Conservation (phyloP, 805 yeast genomes). For the Wickerhamomyces queroliae region DNA sequence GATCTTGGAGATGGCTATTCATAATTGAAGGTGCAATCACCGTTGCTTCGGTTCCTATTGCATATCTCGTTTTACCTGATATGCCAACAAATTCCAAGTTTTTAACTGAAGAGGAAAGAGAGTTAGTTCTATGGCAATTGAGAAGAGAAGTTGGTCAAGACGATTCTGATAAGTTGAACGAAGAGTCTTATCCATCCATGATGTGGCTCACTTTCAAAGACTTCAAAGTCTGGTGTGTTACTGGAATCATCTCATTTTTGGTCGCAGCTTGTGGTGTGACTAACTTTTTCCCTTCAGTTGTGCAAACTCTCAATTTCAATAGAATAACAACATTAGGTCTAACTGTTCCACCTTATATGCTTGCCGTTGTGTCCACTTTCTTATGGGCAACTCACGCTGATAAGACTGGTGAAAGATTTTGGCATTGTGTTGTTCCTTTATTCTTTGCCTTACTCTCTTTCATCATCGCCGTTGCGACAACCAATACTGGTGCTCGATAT, state of each 20-base stretch:
- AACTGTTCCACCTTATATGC: conserved; percentile 53
- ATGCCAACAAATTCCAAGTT: conserved; percentile 45
- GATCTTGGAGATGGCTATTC: conserved; percentile 53
- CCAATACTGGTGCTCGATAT: conserved; percentile 51
- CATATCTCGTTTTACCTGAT: conserved; percentile 43
- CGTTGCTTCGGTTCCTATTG: conserved; percentile 39
- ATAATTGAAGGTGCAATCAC: conserved; percentile 52
- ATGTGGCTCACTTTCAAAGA: conserved; percentile 33
- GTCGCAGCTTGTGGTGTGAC: conserved; percentile 60
- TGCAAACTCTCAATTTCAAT: conserved; percentile 45
- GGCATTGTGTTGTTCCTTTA: conserved; percentile 41
- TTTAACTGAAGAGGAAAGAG: conserved; percentile 39
- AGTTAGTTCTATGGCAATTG: conserved; percentile 22
- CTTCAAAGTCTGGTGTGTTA: conserved; percentile 39
- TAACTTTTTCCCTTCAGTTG: conserved; percentile 57
- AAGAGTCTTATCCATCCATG: conserved; percentile 29
- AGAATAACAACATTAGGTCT: conserved; percentile 46
- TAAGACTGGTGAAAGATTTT: conserved; percentile 47
- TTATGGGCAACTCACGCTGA: conserved; percentile 53
- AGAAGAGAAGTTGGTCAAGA: conserved; percentile 23
- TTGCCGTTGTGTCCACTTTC: conserved; percentile 45
- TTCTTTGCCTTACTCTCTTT: conserved; percentile 37
- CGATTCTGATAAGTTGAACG: conserved; percentile 19
- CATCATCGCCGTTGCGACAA: conserved; percentile 43
- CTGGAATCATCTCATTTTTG: conserved; percentile 35